phyloP scores from a whole-genome alignment of 2,329 filamentous ascomycete species.

The Fusarium sp. region DNA sequence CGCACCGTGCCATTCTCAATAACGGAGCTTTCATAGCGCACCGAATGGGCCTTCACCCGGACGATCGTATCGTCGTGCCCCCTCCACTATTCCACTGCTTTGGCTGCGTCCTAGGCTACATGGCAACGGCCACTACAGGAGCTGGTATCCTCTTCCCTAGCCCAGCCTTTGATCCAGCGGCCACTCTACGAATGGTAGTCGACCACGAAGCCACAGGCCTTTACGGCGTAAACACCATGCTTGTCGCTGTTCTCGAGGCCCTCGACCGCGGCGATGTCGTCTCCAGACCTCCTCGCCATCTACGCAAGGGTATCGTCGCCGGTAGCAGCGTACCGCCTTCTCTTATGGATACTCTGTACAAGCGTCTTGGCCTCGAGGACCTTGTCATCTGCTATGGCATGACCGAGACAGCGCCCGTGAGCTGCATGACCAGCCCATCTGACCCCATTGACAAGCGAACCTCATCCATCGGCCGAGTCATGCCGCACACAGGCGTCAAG shows the following conservation, averaged over 20 bases:
- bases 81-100: conserved; percentile 94
- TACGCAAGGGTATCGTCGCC: conserved; percentile 93
- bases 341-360: conserved; percentile 83
- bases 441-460: conserved; percentile 83
- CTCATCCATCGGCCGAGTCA: conserved; percentile 81
- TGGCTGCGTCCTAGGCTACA: conserved; percentile 91
- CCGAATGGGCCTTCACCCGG: conserved; percentile 83
- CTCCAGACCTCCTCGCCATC: conserved; percentile 50
- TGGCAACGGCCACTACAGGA: conserved; percentile 89
- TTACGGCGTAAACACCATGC: conserved; percentile 96
- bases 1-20: conserved; percentile 89
- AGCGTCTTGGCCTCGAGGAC: conserved; percentile 81
- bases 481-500: conserved; percentile 86
- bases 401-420: conserved; percentile 88
- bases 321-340: conserved; percentile 88
- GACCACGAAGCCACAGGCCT: conserved; percentile 74
- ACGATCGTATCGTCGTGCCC: conserved; percentile 86
- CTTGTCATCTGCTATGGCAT: conserved; percentile 97
- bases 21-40: conserved; percentile 89
- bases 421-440: conserved; percentile 84
- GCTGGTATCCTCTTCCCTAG: conserved; percentile 87
- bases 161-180: conserved; percentile 87
- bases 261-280: conserved; percentile 64
- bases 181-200: conserved; percentile 72
- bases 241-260: conserved; percentile 86